Evolutionary conservation across 257 asterid genomes (phyloP).

Genomic region (Lavandula angustifolia): DNA sequence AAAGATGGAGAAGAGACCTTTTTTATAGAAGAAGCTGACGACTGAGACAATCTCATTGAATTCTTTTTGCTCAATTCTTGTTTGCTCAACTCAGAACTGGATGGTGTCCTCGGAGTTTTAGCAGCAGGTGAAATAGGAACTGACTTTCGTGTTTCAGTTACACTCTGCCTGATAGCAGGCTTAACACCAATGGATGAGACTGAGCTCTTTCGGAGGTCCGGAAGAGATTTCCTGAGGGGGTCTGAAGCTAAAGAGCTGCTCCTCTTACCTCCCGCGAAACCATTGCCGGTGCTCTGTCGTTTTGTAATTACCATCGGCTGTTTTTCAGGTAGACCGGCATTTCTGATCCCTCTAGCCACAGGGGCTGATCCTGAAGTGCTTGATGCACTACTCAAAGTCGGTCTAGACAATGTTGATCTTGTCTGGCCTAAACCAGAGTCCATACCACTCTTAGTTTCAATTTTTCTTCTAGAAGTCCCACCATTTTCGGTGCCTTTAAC

Average conservation of each 20-base stretch:
- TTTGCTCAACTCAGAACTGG: slow-evolving; percentile 62
- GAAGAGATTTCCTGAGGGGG: slow-evolving; percentile 71
- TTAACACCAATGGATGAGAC: slow-evolving; percentile 49
- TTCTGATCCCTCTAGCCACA: slow-evolving; percentile 77
- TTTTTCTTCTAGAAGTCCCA: slow-evolving; percentile 44
- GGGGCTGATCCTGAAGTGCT: slow-evolving; percentile 58
- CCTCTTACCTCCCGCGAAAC: slow-evolving; percentile 45
- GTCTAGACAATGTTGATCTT: slow-evolving; percentile 56
- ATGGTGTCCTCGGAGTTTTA: slow-evolving; percentile 64
- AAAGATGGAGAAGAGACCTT: slow-evolving; percentile 64
- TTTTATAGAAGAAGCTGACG: slow-evolving; percentile 56
- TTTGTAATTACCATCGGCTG: slow-evolving; percentile 52
- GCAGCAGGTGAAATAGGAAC: slow-evolving; percentile 65
- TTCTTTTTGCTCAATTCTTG: slow-evolving; percentile 49
- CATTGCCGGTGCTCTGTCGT: slow-evolving; percentile 40
- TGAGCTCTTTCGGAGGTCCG: slow-evolving; percentile 64
- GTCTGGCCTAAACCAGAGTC: slow-evolving; percentile 38
- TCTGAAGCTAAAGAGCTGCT: slow-evolving; percentile 57
- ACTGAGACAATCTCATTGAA: slow-evolving; percentile 52
- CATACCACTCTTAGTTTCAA: slow-evolving; percentile 39
- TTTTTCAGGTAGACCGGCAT: slow-evolving; percentile 76
- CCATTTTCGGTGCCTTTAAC: slow-evolving; percentile 35
- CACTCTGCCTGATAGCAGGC: slow-evolving; percentile 47
- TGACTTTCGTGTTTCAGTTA: slow-evolving; percentile 55
- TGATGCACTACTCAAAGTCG: slow-evolving; percentile 67